phyloP scores from a whole-genome alignment of 441 rosid genomes.

The Adansonia gregorii region DNA sequence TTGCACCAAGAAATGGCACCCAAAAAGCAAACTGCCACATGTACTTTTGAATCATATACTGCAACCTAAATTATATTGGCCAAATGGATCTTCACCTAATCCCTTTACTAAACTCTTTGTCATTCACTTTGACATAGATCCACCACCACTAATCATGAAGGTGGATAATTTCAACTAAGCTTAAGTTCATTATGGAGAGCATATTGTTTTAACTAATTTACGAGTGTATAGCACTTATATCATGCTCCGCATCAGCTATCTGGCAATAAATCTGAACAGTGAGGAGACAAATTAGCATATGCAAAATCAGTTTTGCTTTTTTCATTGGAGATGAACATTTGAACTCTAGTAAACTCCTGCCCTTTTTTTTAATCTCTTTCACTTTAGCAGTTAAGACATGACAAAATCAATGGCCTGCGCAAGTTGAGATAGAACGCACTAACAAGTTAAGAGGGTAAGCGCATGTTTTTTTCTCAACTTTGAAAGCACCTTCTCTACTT shows the following conservation, averaged over 20 bases:
- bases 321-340: constrained; percentile 22
- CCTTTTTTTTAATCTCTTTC: constrained; percentile 4
- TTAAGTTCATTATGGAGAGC: constrained; percentile 23
- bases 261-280: constrained; percentile 22
- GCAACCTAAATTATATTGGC: constrained; percentile 31
- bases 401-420: constrained; percentile 25
- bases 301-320: constrained; percentile 14
- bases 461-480: neutral
- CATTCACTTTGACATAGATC: constrained; percentile 23
- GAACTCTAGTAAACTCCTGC: neutral
- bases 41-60: constrained; percentile 24
- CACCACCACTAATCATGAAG: constrained; percentile 27
- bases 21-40: constrained; percentile 25
- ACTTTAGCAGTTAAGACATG: constrained; percentile 23
- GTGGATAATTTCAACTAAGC: constrained; percentile 10
- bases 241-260: constrained; percentile 32
- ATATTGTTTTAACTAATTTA: constrained; percentile 5
- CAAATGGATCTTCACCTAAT: constrained; percentile 32
- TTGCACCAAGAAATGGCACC: constrained; percentile 27
- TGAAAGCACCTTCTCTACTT: neutral
- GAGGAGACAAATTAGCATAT: constrained; percentile 32
- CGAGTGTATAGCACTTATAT: constrained; percentile 5
- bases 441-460: constrained; percentile 16
- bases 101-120: constrained; percentile 18
- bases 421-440: constrained; percentile 34